phyloP scores from a whole-genome alignment of 176 grass and related monocot species.

The Lolium perenne region DNA sequence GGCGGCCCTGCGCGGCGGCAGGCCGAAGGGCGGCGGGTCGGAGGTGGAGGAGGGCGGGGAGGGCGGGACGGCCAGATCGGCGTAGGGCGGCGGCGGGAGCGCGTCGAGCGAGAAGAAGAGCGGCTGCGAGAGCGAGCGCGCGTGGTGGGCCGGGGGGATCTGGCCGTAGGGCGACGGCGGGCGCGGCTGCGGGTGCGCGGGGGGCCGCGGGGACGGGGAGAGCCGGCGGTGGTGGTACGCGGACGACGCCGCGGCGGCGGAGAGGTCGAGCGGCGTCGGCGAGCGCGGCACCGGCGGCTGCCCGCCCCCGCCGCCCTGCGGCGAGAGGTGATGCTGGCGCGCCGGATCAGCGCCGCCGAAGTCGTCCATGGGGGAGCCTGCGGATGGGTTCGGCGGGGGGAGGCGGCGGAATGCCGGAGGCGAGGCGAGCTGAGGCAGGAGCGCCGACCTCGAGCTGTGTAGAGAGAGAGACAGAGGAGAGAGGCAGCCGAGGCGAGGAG shows the following conservation, averaged over 20 bases:
- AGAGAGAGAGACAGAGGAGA: slow-evolving; percentile 26
- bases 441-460: slow-evolving; percentile 28
- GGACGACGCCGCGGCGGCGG: not conserved
- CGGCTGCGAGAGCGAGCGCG: slow-evolving; percentile 79
- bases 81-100: slow-evolving; percentile 57
- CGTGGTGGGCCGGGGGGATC: slow-evolving; percentile 68
- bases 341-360: slow-evolving; percentile 23
- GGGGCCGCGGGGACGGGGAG: slow-evolving; percentile 51
- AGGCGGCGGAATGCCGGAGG: slow-evolving; percentile 51
- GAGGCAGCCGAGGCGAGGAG: slow-evolving; percentile 16
- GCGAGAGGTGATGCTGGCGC: slow-evolving; percentile 39
- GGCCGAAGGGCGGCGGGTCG: slow-evolving; percentile 52
- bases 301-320: slow-evolving; percentile 29
- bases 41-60: slow-evolving; percentile 51
- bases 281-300: slow-evolving; percentile 53
- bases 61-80: slow-evolving; percentile 55
- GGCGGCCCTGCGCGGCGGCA: slow-evolving; percentile 57
- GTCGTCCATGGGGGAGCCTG: slow-evolving; percentile 40
- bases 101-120: slow-evolving; percentile 83
- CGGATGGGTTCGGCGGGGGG: not conserved
- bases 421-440: not conserved
- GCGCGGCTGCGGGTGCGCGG: slow-evolving; percentile 55
- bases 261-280: slow-evolving; percentile 59
- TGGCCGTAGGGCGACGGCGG: slow-evolving; percentile 57
- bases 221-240: slow-evolving; percentile 37